Percentiles rank a stretch among this genome's conserved stretches.
Conservation (phyloP, 257 asterid genomes). For the Nicotiana benthamiana region DNA sequence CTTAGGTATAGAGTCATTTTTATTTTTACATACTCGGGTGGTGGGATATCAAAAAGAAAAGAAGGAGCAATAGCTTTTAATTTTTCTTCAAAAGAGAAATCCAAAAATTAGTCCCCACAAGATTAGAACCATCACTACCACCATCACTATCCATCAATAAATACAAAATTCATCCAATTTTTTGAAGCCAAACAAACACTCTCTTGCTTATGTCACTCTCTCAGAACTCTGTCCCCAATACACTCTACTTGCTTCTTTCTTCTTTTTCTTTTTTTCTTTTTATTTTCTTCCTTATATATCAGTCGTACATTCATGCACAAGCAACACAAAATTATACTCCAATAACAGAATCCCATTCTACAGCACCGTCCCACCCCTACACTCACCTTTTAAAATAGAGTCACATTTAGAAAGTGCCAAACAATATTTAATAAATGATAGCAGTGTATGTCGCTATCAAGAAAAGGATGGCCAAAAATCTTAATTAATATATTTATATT, state of each 20-base stretch:
- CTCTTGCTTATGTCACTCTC: slow-evolving; percentile 30
- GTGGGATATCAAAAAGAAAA: no score
- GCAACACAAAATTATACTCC: slow-evolving; percentile 17
- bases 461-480: not conserved
- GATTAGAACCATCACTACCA: slow-evolving; percentile 31
- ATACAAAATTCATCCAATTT: slow-evolving; percentile 14
- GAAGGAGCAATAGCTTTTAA: not conserved
- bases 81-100: slow-evolving; percentile 8
- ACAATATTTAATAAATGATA: not conserved
- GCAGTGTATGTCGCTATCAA: not conserved
- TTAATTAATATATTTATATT: not conserved
- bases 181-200: slow-evolving; percentile 8
- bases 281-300: slow-evolving; percentile 7
- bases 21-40: no score
- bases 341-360: slow-evolving; percentile 4
- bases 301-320: slow-evolving; percentile 35
- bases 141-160: slow-evolving; percentile 22
- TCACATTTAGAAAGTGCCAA: not conserved
- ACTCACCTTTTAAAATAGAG: not conserved
- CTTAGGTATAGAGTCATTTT: no score
- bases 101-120: slow-evolving; percentile 11
- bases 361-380: not conserved
- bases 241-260: not conserved
- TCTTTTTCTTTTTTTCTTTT: not conserved
- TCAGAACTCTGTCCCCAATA: slow-evolving; percentile 31